Conservation (phyloP, 192 early-diverging fungal genomes). For the Backusella australiensis region DNA sequence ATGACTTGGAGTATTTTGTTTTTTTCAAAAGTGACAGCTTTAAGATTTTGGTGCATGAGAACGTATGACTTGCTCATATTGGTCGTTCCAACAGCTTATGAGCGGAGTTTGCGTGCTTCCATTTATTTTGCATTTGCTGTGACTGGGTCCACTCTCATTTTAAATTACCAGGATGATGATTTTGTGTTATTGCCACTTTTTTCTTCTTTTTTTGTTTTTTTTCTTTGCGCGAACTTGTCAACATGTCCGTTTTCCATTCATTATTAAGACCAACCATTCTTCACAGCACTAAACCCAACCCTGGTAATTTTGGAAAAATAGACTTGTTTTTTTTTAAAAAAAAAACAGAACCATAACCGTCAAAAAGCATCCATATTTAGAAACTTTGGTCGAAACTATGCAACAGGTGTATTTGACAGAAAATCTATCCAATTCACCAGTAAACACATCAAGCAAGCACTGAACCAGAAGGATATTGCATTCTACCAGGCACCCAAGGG, state of each 20-base stretch:
- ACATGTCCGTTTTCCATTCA: background rate
- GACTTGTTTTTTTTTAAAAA: background rate
- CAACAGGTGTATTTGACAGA: slow-evolving; percentile 5
- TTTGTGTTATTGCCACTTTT: background rate
- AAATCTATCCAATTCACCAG: slow-evolving; percentile 16
- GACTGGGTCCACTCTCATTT: background rate
- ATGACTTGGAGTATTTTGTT: too few relatives aligned
- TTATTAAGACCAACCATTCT: background rate
- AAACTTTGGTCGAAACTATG: background rate
- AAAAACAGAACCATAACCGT: background rate
- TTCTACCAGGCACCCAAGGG: slow-evolving; percentile 30
- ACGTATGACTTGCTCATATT: too few relatives aligned
- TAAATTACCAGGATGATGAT: background rate
- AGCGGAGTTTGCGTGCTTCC: too few relatives aligned
- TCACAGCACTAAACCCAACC: background rate
- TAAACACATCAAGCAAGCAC: slow-evolving; percentile 23
- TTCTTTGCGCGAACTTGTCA: background rate
- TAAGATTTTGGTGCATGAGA: too few relatives aligned
- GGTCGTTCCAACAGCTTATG: too few relatives aligned
- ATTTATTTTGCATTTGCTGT: background rate
- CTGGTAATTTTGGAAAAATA: background rate
- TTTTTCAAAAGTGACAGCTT: too few relatives aligned
- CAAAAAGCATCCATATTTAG: background rate
- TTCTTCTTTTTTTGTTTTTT: background rate
- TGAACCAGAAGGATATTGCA: slow-evolving; percentile 23